These are phyloP conservation scores for Pleodorina starrii DNA, from an alignment of 139 green algal species.

Conservation along the genomic window DNA sequence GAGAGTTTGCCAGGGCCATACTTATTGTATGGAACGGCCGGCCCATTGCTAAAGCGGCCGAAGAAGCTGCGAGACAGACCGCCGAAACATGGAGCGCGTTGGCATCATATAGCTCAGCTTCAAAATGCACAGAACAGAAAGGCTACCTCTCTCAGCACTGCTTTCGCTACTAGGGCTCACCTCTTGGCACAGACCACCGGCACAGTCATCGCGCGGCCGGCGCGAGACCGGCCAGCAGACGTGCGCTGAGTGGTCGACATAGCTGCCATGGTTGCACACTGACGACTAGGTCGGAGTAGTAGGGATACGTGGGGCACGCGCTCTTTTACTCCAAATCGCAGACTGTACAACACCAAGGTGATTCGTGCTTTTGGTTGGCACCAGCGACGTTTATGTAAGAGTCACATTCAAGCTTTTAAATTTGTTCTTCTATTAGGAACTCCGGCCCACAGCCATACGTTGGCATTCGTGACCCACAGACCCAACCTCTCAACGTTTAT, in stretches of 20 bases:
- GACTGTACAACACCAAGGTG: background rate
- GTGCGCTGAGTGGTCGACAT: background rate
- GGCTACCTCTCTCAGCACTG: no score
- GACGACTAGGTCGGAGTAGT: background rate
- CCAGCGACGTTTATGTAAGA: no score
- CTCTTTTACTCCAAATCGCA: background rate
- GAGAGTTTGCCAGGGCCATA: background rate
- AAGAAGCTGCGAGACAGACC: slow-evolving; percentile 14
- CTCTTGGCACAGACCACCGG: slow-evolving; percentile 36
- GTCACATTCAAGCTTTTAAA: no score
- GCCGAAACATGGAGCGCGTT: no score
- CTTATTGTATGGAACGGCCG: background rate
- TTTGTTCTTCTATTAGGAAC: no score
- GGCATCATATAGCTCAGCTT: no score
- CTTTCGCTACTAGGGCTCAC: background rate
- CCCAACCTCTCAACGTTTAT: background rate
- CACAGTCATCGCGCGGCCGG: background rate
- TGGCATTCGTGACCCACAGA: slow-evolving; percentile 17
- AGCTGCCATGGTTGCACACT: background rate
- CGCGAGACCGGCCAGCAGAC: background rate
- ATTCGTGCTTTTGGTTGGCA: no score
- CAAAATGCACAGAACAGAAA: no score
- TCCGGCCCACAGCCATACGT: no score
- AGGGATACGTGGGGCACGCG: background rate
- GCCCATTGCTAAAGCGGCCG: slow-evolving; percentile 3